phyloP scores from a whole-genome alignment of 2,329 filamentous ascomycete species.

The Colletotrichum nymphaeae region DNA sequence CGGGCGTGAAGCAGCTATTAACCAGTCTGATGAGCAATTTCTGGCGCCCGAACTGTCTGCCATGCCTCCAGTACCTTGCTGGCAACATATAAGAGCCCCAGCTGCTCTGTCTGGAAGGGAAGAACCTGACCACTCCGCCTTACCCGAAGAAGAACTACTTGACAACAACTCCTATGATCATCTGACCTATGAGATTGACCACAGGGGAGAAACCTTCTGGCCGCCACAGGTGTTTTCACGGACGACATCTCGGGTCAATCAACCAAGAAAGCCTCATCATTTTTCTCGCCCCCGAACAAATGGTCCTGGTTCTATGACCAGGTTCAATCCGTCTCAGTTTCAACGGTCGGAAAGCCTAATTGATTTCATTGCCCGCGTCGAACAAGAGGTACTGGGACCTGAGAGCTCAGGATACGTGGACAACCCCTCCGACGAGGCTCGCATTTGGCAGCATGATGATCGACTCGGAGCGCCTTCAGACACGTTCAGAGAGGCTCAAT shows the following conservation, averaged over 20 bases:
- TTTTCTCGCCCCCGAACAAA: background rate
- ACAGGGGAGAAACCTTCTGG: background rate
- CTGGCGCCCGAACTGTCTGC: background rate
- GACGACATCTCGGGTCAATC: background rate
- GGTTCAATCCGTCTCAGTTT: slow-evolving; percentile 8
- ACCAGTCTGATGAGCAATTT: background rate
- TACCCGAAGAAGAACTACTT: background rate
- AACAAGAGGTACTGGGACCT: slow-evolving; percentile 40
- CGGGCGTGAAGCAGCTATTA: background rate
- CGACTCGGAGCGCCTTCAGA: background rate
- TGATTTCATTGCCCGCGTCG: slow-evolving; percentile 49
- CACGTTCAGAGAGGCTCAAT: background rate
- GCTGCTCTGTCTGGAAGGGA: background rate
- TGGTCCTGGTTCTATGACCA: slow-evolving; percentile 17
- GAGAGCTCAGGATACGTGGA: background rate
- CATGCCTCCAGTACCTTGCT: background rate
- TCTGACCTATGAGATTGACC: too few relatives aligned
- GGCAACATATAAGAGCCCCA: background rate
- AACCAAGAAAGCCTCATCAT: background rate
- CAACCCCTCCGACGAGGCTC: background rate
- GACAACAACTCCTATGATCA: background rate
- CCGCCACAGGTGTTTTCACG: too few relatives aligned
- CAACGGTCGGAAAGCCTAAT: slow-evolving; percentile 41
- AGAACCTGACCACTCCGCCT: too few relatives aligned
- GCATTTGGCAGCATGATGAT: background rate